Evolutionary conservation across 2,329 filamentous ascomycete species (phyloP), one percentile per base, ranked within the genome.

Genomic region (Fusarium tanahbumbuense): DNA sequence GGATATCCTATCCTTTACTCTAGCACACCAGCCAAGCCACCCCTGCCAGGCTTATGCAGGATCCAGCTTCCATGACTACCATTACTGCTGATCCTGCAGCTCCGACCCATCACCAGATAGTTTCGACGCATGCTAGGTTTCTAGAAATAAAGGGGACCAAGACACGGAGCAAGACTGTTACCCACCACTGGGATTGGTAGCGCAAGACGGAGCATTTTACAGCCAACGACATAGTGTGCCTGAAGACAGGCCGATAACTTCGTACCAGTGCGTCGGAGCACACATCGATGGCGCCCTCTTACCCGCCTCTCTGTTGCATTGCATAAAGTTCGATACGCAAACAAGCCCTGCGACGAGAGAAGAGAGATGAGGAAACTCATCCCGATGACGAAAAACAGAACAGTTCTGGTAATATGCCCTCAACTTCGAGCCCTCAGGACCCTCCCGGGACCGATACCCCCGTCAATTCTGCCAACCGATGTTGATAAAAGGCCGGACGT

Each of bases 401-500:
- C 64, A 37, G 30, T 44, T 22, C 45, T 37, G 50, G 44, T 58
- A 30, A 70, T 67, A 40, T 62, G 25, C 25, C 44, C 54, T 60
- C 55, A 54, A 47, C 45, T 48, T 45, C 44, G 54, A 47, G 41
- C 28, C 32, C 44, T 54, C 44, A 49, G 53, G 60, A 58, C 45
- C 48, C 56, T 56, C 68, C 32, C 32, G 45, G 47, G 45, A 37
- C 46, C 50, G 49, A 52, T 47, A 58, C 56, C 56, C 54, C 60
- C 60, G 58, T 62, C 56, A 34, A 60, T n/a, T 25, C 44, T 52
- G 40, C 30, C 45, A 71, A 47, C 50, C 50, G 44, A 59, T 64
- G 34, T 57, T 60, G 57, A 69, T 75, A 71, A 75, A 64, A 69
- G 56, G 62, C 73, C 72, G 64, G 59, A 48, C 34, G 60, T 67